These are phyloP conservation scores for Papiliotrema laurentii DNA, from an alignment of 1,284 basidiomycete species.

Conservation along the genomic window DNA sequence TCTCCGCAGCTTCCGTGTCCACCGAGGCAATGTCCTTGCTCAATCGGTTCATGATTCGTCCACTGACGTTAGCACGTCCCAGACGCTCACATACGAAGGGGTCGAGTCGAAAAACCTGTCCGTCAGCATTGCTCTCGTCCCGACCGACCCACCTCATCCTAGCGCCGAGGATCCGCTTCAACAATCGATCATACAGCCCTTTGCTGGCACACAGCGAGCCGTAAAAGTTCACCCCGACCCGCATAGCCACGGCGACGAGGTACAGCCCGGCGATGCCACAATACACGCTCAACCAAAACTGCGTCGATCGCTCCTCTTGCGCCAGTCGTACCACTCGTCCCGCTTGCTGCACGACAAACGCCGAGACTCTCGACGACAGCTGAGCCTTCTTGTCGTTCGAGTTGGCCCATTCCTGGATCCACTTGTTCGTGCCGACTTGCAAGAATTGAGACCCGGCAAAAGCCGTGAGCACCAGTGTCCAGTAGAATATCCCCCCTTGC, in stretches of 20 bases:
- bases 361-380: neutral
- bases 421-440: constrained; percentile 43
- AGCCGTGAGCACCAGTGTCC: constrained; percentile 32
- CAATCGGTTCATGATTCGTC: constrained; percentile 53
- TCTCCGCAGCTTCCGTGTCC: constrained; percentile 49
- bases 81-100: constrained; percentile 21
- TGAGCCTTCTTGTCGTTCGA: constrained; percentile 11
- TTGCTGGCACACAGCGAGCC: constrained; percentile 40
- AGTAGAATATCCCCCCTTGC: constrained; percentile 36
- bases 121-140: neutral
- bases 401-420: constrained; percentile 47
- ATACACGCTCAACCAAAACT: constrained; percentile 42
- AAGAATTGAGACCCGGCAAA: constrained; percentile 40
- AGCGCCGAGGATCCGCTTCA: constrained; percentile 43
- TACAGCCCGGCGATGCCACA: constrained; percentile 35
- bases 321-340: neutral
- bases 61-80: constrained; percentile 29
- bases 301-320: constrained; percentile 16
- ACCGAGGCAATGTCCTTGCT: constrained; percentile 52
- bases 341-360: neutral
- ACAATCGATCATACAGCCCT: constrained; percentile 33
- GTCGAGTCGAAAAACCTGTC: constrained; percentile 48
- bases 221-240: constrained; percentile 36
- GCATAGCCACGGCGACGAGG: constrained; percentile 33
- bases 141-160: constrained; percentile 31